Percentiles rank a stretch among this genome's conserved stretches.
phyloP scores from a whole-genome alignment of 2,329 filamentous ascomycete species.

The Alternaria sp. region DNA sequence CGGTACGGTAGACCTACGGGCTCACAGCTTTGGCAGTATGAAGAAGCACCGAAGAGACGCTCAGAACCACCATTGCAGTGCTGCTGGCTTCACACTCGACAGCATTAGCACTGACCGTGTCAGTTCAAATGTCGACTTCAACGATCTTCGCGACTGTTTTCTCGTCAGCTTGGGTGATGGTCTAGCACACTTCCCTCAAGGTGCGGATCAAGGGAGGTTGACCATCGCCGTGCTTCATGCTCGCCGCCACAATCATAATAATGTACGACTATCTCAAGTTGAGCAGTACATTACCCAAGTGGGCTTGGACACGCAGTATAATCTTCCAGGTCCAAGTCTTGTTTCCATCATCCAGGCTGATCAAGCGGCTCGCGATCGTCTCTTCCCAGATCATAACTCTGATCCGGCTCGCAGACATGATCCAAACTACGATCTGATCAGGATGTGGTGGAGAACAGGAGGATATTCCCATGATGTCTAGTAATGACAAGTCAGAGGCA shows the following conservation, averaged over 20 bases:
- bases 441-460: neutral
- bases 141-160: conserved; percentile 4
- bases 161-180: conserved; percentile 1
- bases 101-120: neutral
- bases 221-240: neutral
- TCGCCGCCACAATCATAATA: neutral
- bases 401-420: neutral
- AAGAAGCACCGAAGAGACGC: neutral
- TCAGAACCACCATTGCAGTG: neutral
- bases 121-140: neutral
- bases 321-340: neutral
- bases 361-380: neutral
- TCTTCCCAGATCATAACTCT: neutral
- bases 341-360: neutral
- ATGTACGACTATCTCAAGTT: conserved; percentile 2
- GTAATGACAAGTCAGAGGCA: neutral
- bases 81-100: neutral
- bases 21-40: neutral
- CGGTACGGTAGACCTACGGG: neutral
- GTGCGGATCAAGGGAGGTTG: neutral
- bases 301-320: neutral
- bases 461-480: neutral
- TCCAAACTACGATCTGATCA: neutral
- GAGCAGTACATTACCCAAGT: neutral
- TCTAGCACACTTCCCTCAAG: neutral